Evolutionary conservation across 257 asterid genomes (phyloP).

Genomic region (Solanum chilense): DNA sequence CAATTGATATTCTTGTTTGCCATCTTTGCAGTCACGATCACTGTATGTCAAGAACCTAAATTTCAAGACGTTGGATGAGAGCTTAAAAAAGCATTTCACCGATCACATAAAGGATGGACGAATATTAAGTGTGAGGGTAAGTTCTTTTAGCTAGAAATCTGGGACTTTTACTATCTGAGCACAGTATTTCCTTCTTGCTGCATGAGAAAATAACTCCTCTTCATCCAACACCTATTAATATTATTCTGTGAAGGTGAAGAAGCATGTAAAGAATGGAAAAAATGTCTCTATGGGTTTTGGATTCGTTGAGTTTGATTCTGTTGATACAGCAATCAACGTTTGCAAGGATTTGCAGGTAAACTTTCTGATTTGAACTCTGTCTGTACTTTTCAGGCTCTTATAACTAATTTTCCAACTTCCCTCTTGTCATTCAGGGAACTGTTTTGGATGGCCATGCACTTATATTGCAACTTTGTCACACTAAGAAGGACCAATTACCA

Average conservation of each 20-base stretch:
- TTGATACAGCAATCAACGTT: conserved; percentile 60
- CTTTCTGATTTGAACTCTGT: not conserved
- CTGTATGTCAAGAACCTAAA: conserved; percentile 84
- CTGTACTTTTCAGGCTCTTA: not conserved
- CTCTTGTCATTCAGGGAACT: conserved; percentile 44
- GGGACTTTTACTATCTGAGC: not conserved
- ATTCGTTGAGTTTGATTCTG: conserved; percentile 75
- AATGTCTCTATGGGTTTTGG: conserved; percentile 91
- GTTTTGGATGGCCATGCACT: conserved; percentile 97
- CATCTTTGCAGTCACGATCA: conserved; percentile 67
- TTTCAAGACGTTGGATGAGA: conserved; percentile 76
- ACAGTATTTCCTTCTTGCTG: not conserved
- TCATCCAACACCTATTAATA: not conserved
- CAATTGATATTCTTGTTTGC: not conserved
- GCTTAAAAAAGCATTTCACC: conserved; percentile 55
- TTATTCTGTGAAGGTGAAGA: conserved; percentile 51
- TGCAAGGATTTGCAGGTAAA: conserved; percentile 77
- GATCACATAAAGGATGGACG: conserved; percentile 67
- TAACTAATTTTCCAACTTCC: not conserved
- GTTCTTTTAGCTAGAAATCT: conserved; percentile 2
- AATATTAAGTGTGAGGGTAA: conserved; percentile 80
- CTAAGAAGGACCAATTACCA: conserved; percentile 37
- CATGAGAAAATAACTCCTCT: not conserved
- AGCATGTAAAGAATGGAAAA: conserved; percentile 83
- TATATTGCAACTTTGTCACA: conserved; percentile 70